Percentiles rank a stretch among this genome's conserved stretches.
phyloP scores from a whole-genome alignment of 1,139 yeast species.

The Geotrichum restrictum region DNA sequence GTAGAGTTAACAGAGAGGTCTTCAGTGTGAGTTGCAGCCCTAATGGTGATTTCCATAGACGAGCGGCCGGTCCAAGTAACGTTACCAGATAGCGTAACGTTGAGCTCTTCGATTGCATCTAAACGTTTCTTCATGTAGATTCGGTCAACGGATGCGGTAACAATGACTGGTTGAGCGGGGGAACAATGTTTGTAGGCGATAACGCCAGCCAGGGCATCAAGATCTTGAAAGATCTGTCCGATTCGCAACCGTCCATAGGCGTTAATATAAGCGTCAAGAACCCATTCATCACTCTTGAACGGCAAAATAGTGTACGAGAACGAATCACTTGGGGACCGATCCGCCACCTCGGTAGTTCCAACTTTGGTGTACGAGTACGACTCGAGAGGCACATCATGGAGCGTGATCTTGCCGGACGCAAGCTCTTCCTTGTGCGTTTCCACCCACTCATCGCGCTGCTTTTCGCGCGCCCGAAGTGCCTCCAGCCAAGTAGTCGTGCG shows the following conservation, averaged over 20 bases:
- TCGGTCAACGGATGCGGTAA: conserved; percentile 90
- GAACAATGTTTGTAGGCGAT: conserved; percentile 82
- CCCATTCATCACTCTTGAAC: conserved; percentile 76
- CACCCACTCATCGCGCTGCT: conserved; percentile 60
- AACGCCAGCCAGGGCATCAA: conserved; percentile 85
- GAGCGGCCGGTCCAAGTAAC: conserved; percentile 94
- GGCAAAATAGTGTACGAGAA: conserved; percentile 72
- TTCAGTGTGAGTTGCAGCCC: conserved; percentile 69
- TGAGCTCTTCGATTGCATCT: conserved; percentile 70
- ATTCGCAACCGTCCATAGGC: conserved; percentile 84
- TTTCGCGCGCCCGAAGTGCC: conserved; percentile 71
- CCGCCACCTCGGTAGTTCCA: conserved; percentile 60
- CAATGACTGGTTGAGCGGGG: conserved; percentile 90
- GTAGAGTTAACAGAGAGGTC: conserved; percentile 38
- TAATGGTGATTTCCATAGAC: conserved; percentile 91
- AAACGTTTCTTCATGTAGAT: conserved; percentile 82
- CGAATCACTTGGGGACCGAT: conserved; percentile 70
- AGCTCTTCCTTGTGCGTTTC: conserved; percentile 26
- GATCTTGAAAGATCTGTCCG: conserved; percentile 87
- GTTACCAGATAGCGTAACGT: conserved; percentile 77
- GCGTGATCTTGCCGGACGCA: conserved; percentile 17
- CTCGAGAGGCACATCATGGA: conserved; percentile 23
- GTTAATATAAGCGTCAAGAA: conserved; percentile 81
- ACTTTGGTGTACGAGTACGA: conserved; percentile 57
- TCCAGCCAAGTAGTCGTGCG: conserved; percentile 68